Conservation (phyloP, 345 rosid genomes). For the Euphorbia tirucalli region DNA sequence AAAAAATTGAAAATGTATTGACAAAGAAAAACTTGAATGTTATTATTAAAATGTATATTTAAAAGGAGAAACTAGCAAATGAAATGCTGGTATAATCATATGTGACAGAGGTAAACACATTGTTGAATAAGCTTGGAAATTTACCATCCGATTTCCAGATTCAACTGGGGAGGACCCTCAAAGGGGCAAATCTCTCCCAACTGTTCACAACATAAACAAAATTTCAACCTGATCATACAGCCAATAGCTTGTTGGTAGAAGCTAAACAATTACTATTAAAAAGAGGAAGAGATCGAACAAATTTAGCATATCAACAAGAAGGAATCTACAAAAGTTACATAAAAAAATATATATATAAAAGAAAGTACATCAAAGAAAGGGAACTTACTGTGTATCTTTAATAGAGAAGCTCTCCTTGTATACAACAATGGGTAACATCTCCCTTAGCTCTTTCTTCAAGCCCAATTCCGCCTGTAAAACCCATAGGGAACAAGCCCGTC, state of each 20-base stretch:
- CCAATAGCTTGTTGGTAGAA: too few species aligned
- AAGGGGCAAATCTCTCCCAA: too few species aligned
- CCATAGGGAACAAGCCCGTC: constrained; percentile 7
- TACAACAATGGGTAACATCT: constrained; percentile 81
- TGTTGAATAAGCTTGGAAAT: too few species aligned
- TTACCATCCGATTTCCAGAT: too few species aligned
- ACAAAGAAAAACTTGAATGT: not conserved
- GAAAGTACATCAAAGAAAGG: constrained; percentile 4
- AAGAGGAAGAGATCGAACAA: not conserved
- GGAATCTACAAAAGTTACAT: not conserved
- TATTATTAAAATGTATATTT: not conserved
- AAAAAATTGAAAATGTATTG: too few species aligned
- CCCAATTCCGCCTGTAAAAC: constrained; percentile 61
- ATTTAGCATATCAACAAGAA: not conserved
- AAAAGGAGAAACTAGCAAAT: not conserved
- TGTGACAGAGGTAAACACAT: not conserved
- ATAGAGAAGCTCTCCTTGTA: constrained; percentile 79
- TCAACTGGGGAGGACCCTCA: too few species aligned
- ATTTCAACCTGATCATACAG: too few species aligned
- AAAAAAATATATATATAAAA: not conserved
- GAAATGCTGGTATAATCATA: not conserved
- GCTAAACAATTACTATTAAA: not conserved
- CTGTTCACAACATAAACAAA: too few species aligned
- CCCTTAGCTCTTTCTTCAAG: constrained; percentile 78
- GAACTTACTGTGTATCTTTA: constrained; percentile 68